Base-by-base conservation (phyloP, 2,329 filamentous ascomycete genomes). In the Mycosphaerella sp. region DNA sequence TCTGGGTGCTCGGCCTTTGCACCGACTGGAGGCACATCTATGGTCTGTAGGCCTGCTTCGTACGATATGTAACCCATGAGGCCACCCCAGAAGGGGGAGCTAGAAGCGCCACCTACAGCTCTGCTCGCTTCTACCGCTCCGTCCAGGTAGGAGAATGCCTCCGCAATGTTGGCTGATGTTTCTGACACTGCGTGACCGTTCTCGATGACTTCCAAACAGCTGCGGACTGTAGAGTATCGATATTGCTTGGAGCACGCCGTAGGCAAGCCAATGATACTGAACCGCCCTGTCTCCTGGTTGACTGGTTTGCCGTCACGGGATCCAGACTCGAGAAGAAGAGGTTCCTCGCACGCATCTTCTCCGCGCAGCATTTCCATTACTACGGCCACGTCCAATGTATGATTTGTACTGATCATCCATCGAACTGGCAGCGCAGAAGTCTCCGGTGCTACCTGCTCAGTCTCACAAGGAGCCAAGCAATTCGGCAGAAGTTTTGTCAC, bases 31-130 rank as follows among this genome's bases (percentile, higher is more conserved):
- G 68, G 57, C 17, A 85, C 72, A 44, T 73, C 68, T 48, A 82
- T 82, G 14, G 76, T 81, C 57, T 76, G 73, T 1, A 94, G 72
- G 0, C 88, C 87, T 65, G 89, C 81, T 67, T 95, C 89, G 54
- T 95, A 95, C 0, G 87, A 89, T 44, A 89, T 78, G 62, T 85
- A 94, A 0, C 89, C 89, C 70, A 95, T 81, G 53, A 95, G 83
- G 0, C 89, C 89, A 45, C 88, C 89, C 69, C 87, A 81, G 65
- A 95, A 95, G 0, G 86, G 79, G 0, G 71, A 70, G 32, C 66
- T 61, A 0, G 62, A 55, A 25, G 61, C 58, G 4, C 71, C 71
- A 8, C 58, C 64, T 1, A 52, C 54, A 1, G 68, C 68, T 47
- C 60, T 65, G 4, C 69, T 66, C 6, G 59, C 50, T 32, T 64